These are phyloP conservation scores for Aspergillus sp. DNA, from an alignment of 2,329 filamentous ascomycete species.

Conservation along the genomic window DNA sequence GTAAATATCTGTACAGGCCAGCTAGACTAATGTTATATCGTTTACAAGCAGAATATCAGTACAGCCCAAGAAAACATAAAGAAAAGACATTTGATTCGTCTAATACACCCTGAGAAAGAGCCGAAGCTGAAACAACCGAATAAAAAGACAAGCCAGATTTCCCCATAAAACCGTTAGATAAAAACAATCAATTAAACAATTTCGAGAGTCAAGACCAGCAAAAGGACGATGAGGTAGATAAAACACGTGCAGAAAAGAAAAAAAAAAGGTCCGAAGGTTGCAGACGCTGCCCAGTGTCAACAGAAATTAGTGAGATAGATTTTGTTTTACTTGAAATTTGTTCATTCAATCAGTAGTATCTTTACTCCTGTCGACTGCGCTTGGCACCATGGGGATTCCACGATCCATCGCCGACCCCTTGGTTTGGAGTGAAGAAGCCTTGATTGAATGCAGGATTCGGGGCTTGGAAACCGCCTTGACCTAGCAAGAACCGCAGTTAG, in stretches of 20 bases:
- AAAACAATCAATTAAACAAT: conserved; percentile 2
- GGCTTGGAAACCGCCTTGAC: conserved; percentile 58
- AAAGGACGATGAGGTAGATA: conserved; percentile 4
- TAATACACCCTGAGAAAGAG: conserved; percentile 22
- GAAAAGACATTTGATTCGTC: conserved; percentile 16
- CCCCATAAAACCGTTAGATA: conserved; percentile 10
- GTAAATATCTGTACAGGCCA: not conserved
- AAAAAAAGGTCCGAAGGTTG: too few species aligned
- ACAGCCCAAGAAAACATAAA: conserved; percentile 1
- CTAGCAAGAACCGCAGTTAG: conserved; percentile 13
- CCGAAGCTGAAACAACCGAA: conserved; percentile 3
- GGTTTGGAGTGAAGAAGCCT: conserved; percentile 61
- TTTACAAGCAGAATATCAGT: not conserved
- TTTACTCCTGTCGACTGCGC: conserved; percentile 66
- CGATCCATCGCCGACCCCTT: conserved; percentile 52
- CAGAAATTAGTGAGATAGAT: too few species aligned
- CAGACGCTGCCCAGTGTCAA: too few species aligned
- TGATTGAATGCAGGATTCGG: conserved; percentile 69
- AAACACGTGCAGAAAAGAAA: not conserved
- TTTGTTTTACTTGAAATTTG: too few species aligned
- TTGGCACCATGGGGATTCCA: conserved; percentile 82
- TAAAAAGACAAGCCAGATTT: conserved; percentile 12
- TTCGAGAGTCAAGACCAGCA: conserved; percentile 1
- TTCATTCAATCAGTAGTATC: not conserved
- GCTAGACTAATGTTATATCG: not conserved